Base-by-base conservation (phyloP, 768 basidiomycete genomes). In the Mycena albidolilacea region DNA sequence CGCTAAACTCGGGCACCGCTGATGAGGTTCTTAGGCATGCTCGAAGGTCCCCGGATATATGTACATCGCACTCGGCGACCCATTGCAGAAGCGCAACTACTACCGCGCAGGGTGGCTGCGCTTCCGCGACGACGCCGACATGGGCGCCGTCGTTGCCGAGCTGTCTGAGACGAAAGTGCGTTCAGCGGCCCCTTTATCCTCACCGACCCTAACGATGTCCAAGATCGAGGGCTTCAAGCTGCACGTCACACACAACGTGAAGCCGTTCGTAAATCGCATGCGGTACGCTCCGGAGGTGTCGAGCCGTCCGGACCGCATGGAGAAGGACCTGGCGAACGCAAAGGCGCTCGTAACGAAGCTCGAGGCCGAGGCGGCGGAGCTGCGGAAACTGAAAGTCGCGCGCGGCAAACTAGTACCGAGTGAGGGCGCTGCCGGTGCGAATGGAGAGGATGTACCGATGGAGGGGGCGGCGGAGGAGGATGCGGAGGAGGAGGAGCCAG, bases 201-300 rank as follows among this genome's bases (percentile, higher is more conserved):
- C 39, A 69, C 39, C 30, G 30, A 72, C 48, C 65, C 62, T 52
- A 39, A n/a, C 30, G 71, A 66, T 67, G 11, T 64, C 57, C 57
- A 69, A 98, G 97, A 95, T 98, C 79, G 95, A 97, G 80, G 95
- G 93, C 68, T 98, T 98, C 87, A 97, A 96, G 79, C 86, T 98
- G 63, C 96, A 97, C 82, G 93, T 97, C 77, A 90, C 93, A 43
- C 95, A 95, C 80, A 94, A 91, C 78, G 85, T 89, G 60, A 92
- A 90, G 74, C 93, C 95, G 39, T 94, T 94, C 83, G 88, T 91
- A 69, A 93, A 93, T 78, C 88, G 92, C 75, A 84, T 95, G 69
- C 92, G 96, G 59, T 91, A 90, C 77, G 90, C 97, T 6, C 96
- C 97, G 30, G 92, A 95, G 77, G 88, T 93, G 23, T 91, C 95